phyloP scores from a whole-genome alignment of 2,329 filamentous ascomycete genomes.

The Neofusicoccum laricinum region DNA sequence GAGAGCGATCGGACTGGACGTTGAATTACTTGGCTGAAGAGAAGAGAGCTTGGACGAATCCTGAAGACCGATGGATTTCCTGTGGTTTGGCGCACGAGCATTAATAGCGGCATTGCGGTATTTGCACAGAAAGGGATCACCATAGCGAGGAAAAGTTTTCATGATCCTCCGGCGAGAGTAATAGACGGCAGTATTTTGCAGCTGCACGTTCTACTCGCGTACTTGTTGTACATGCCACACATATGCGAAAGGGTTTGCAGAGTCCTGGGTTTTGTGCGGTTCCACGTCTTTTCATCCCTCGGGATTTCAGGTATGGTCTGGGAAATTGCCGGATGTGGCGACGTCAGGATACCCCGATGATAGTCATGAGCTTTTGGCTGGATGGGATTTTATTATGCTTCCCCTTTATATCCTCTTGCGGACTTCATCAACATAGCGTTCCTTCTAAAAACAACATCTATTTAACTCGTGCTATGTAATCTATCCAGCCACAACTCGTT shows the following conservation, averaged over 20 bases:
- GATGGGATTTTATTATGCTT: not conserved
- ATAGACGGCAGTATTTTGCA: not conserved
- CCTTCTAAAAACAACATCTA: not conserved
- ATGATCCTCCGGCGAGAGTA: not conserved
- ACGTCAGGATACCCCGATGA: conserved; percentile 11
- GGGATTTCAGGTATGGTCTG: not conserved
- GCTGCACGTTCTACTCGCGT: not conserved
- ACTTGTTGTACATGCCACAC: not conserved
- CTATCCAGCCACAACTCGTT: too few relatives aligned
- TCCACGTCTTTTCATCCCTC: not conserved
- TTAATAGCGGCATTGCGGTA: not conserved
- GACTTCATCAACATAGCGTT: not conserved
- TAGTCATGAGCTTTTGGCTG: conserved; percentile 9
- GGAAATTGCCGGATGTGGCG: not conserved
- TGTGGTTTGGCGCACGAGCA: not conserved
- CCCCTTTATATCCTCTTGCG: not conserved
- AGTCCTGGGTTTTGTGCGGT: not conserved
- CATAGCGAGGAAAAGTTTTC: not conserved
- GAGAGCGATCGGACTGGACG: conserved; percentile 97
- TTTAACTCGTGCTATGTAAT: too few relatives aligned
- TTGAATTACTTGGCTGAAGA: conserved; percentile 64
- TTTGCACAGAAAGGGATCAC: not conserved
- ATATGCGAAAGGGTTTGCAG: not conserved
- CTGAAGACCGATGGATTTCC: not conserved
- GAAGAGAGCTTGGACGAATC: not conserved